phyloP scores from a whole-genome alignment of 768 basidiomycete genomes.

The Guyanaporus albipodus region DNA sequence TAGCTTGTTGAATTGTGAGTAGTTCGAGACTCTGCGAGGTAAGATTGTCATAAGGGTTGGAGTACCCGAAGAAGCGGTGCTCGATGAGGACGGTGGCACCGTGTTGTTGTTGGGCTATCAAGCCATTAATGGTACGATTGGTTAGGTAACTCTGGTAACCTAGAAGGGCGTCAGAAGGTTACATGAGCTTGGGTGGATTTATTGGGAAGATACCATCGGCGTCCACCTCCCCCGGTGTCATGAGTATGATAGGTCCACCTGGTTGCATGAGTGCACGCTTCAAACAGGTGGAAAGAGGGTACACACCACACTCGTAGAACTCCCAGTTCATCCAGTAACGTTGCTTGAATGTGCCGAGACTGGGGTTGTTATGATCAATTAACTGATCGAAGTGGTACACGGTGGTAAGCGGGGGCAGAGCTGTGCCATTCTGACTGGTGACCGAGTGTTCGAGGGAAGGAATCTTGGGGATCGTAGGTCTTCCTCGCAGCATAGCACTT shows the following conservation, averaged over 20 bases:
- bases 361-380: slow-evolving; percentile 50
- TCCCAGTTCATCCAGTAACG: slow-evolving; percentile 68
- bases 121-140: slow-evolving; percentile 59
- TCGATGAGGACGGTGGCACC: slow-evolving; percentile 63
- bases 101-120: slow-evolving; percentile 61
- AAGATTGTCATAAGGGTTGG: slow-evolving; percentile 64
- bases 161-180: slow-evolving; percentile 1
- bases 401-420: slow-evolving; percentile 24
- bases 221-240: slow-evolving; percentile 62
- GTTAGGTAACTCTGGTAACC: slow-evolving; percentile 52
- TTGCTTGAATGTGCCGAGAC: slow-evolving; percentile 75
- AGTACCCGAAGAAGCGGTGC: slow-evolving; percentile 74
- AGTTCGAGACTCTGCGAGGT: slow-evolving; percentile 51
- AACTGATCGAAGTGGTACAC: slow-evolving; percentile 31
- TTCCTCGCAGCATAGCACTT: slow-evolving; percentile 20
- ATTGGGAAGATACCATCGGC: slow-evolving; percentile 35
- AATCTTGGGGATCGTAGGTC: slow-evolving; percentile 14
- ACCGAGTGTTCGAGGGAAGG: slow-evolving; percentile 5
- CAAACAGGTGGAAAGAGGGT: background rate
- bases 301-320: slow-evolving; percentile 52
- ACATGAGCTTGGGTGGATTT: background rate
- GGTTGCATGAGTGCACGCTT: background rate
- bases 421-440: slow-evolving; percentile 22
- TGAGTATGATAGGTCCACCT: slow-evolving; percentile 27
- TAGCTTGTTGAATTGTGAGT: slow-evolving; percentile 71